Base-by-base conservation (phyloP, 176 grass and related monocot species). In the Tillandsia fasciculata region DNA sequence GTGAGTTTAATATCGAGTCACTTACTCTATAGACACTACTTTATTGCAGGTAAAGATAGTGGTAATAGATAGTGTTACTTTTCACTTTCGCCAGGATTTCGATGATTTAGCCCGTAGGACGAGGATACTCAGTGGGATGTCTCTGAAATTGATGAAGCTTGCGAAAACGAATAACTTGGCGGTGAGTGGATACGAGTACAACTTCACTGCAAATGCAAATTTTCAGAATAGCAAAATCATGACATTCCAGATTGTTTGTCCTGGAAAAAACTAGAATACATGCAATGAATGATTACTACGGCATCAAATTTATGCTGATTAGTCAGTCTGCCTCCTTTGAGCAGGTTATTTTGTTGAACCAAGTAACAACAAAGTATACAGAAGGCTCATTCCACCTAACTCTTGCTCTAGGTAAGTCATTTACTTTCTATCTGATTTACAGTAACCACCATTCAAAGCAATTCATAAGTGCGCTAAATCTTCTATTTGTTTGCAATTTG, bases 31-130 rank as follows among this genome's bases (percentile, higher is more conserved):
- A 17, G 26, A 26, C 64, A 53, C 12, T 74, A 48, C 59, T 84
- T 18, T 71, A 72, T 82, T 5, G 18, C 72, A 97, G 84, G 94
- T 99, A 66, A 82, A 79, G 27, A 80, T 90, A 74, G 76, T 99
- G 74, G 72, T 99, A 75, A 85, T 99, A 68, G 89, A 90, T 83
- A 90, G 89, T 74, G 84, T 99, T 50, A 99, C 89, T 56, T 93
- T 99, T 84, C 94, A 99, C 81, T 93, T 99, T 71, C 74, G 89
- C 26, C 94, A 92, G 90, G 89, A 93, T 86, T 99, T 99, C 78
- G 82, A 99, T 82, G 94, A 93, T 81, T 26, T 93, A 65, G 89
- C 89, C 11, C 52, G 79, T 65, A 87, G 94, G 75, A 93, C 94
- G 53, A 90, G 82, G 73, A 82, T 99, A 74, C 84, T 93, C 49